Evolutionary conservation across 306 rosid genomes (phyloP), one percentile per base, ranked within the genome.

Genomic region (Rubus parviflorus): DNA sequence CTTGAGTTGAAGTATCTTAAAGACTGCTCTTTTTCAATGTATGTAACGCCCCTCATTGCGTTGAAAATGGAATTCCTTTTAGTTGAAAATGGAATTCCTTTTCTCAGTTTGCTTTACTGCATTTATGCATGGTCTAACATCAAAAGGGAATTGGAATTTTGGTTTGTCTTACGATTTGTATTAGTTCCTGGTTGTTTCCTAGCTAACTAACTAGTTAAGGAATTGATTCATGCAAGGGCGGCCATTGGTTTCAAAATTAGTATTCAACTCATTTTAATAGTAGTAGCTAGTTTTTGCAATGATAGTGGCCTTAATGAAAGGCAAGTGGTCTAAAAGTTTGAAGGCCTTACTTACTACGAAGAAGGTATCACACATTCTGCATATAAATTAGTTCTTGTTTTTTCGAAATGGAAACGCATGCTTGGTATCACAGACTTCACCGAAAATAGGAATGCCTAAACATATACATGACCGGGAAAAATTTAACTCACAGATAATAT

Each of bases 161-260:
- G 1, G 2, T 30, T 30, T 23, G 42, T 58, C 16, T 3, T 8
- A 4, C 16, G 23, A 22, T 3, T 58, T 57, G 37, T 57, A 1
- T 8, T 52, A 52, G 23, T 47, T 70, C 58, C 43, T 70, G 14
- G 45, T 70, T 70, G 38, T 69, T 69, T 69, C 58, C 43, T 46
- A 46, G 71, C 30, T 38, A 38, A 63, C 8, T 62, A 51, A 51
- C 10, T 12, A 10, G 42, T 35, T 38, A 17, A 23, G 25, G 8
- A 60, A 4, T 3, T 11, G 4, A 2, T 61, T 61, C 66, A 61
- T 61, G 66, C 66, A 61, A 16, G 4, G n/a, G 66, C n/a, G 13
- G 66, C 19, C 66, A 13, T 37, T 71, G 47, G 75, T 71, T 51
- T 70, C 45, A 51, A 35, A 37, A 71, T 35, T 49, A 51, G 46